Percentiles rank a stretch among this genome's conserved stretches.
Evolutionary conservation across 805 yeast genomes (phyloP).

Genomic region (Lipomyces yamadae): DNA sequence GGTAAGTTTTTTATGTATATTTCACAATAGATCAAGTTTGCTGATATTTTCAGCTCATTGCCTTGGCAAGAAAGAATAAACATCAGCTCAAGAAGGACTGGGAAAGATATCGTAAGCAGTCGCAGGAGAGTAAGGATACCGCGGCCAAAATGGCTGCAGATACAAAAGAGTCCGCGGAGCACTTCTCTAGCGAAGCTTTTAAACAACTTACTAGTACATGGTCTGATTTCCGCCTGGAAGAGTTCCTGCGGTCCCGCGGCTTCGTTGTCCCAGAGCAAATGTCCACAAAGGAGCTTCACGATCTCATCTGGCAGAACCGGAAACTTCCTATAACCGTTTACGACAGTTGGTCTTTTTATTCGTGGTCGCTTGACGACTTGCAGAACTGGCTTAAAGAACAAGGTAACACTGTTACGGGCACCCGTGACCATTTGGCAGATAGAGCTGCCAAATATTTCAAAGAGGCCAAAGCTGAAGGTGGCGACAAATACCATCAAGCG

Average conservation of each 20-base stretch:
- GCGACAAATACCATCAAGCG: constrained; percentile 47
- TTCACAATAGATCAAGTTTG: neutral
- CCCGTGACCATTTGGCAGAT: constrained; percentile 54
- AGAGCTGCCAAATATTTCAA: constrained; percentile 55
- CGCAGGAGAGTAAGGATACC: constrained; percentile 25
- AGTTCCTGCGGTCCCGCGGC: constrained; percentile 48
- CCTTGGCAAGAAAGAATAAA: constrained; percentile 44
- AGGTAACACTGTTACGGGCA: constrained; percentile 49
- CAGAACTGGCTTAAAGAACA: constrained; percentile 55
- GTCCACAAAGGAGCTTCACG: constrained; percentile 50
- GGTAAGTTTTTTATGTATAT: constrained; percentile 4
- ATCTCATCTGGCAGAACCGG: constrained; percentile 51
- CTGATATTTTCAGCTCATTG: constrained; percentile 29
- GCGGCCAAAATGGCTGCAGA: constrained; percentile 28
- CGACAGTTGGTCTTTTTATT: constrained; percentile 55
- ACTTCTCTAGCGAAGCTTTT: constrained; percentile 36
- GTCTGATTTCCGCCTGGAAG: constrained; percentile 46
- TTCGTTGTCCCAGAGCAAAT: constrained; percentile 42
- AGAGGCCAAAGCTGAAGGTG: constrained; percentile 52
- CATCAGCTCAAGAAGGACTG: constrained; percentile 43
- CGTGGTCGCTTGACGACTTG: constrained; percentile 59
- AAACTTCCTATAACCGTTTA: constrained; percentile 46
- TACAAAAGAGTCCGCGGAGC: constrained; percentile 33
- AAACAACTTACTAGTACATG: constrained; percentile 41
- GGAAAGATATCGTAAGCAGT: constrained; percentile 30